phyloP scores from a whole-genome alignment of 345 rosid genomes.

The Gossypium bickii region DNA sequence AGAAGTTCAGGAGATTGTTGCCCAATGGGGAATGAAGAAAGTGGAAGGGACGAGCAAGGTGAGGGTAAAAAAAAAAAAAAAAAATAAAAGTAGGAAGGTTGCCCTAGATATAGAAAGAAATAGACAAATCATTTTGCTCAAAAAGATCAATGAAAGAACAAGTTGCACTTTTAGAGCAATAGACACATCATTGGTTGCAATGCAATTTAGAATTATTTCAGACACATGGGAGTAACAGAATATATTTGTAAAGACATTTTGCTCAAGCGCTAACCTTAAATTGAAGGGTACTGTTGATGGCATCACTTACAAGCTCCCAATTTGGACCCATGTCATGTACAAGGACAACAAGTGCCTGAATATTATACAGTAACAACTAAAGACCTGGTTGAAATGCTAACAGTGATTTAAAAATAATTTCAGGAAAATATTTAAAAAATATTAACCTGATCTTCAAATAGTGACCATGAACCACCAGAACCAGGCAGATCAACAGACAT shows the following conservation, averaged over 20 bases:
- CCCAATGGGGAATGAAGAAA: not conserved
- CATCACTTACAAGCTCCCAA: slow-evolving; percentile 99
- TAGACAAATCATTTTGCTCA: not conserved
- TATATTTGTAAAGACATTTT: not conserved
- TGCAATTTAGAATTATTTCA: not conserved
- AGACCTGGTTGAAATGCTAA: slow-evolving; percentile 20
- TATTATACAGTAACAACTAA: slow-evolving; percentile 13
- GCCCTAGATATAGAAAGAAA: not conserved
- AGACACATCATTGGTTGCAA: not conserved
- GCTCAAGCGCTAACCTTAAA: slow-evolving; percentile 57
- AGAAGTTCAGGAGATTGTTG: slow-evolving; percentile 10
- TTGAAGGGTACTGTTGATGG: slow-evolving; percentile 79
- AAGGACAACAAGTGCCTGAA: slow-evolving; percentile 96
- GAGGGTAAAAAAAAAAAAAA: not conserved
- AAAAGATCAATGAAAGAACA: not conserved
- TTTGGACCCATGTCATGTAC: slow-evolving; percentile 99
- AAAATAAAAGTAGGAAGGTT: slow-evolving; percentile 4
- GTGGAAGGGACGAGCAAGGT: not conserved
- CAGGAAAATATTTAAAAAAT: slow-evolving; percentile 6
- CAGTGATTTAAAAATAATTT: slow-evolving; percentile 18
- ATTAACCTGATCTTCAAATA: slow-evolving; percentile 93
- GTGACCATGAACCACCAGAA: slow-evolving; percentile 85
- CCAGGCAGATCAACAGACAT: slow-evolving; percentile 68
- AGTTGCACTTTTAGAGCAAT: not conserved
- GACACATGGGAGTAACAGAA: slow-evolving; percentile 1